Evolutionary conservation across 805 yeast genomes (phyloP), one percentile per base, ranked within the genome.

Genomic region (Kodamaea neixiangensis): DNA sequence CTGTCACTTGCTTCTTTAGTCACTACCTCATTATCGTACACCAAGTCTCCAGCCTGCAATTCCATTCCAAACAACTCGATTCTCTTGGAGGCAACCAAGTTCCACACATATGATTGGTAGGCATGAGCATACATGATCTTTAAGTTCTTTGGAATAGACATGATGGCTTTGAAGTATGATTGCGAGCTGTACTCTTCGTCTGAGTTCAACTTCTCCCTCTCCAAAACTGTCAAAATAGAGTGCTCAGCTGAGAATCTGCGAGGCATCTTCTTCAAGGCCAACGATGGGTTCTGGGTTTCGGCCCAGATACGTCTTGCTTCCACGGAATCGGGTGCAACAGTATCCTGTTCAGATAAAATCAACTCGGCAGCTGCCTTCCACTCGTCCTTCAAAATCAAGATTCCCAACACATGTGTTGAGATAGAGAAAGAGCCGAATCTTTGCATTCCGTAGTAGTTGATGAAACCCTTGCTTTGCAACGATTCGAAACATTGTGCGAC

Each of bases 361-460:
- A 92, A 71, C 49, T 89, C 87, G 5, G 78, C 93, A 1, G 96
- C 97, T 11, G 74, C 77, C 58, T 86, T 79, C 91, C 96, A 94
- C 50, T 91, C 83, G 33, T 81, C 82, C 45, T 81, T 76, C 46
- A 94, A 71, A 21, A 93, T 75, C 54, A 78, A 78, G 54, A 81
- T 81, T 45, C 99, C 99, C 48, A 92, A 76, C 25, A 78, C 80
- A 67, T 94, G 97, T 0, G 99, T 92, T 2, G 98, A 89, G 22
- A 91, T 78, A 10, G 97, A 88, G 63, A 90, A 93, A 0, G 99
- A 92, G 22, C 99, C 99, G 66, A 94, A 94, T 63, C 99, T 77
- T 73, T 94, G 99, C 92, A 94, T 86, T n/a, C 99, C 99, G 66
- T 80, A 94, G 64, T 94, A 94, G 67, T 94, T 94, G 56, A 94